phyloP scores from a whole-genome alignment of 2,329 filamentous ascomycete species.

The Pyricularia sp. region DNA sequence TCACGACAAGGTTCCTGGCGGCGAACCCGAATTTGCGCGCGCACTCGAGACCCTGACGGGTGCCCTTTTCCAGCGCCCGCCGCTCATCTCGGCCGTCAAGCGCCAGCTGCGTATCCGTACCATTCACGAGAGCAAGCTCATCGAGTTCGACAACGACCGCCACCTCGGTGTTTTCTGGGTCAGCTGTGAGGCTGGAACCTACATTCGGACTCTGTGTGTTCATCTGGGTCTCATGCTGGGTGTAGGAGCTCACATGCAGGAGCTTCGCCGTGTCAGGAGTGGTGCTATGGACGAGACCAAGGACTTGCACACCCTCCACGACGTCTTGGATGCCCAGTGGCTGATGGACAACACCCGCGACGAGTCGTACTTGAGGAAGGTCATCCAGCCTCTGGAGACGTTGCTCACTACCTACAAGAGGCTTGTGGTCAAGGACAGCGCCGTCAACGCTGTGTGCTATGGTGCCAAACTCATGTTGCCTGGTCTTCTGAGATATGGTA shows the following conservation, averaged over 20 bases:
- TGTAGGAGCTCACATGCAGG: slow-evolving; percentile 77
- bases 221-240: slow-evolving; percentile 53
- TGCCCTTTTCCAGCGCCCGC: slow-evolving; percentile 92
- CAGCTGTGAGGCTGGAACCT: slow-evolving; percentile 95
- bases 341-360: slow-evolving; percentile 90
- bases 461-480: slow-evolving; percentile 99
- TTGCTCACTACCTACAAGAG: slow-evolving; percentile 90
- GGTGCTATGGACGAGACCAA: slow-evolving; percentile 91
- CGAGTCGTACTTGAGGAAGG: slow-evolving; percentile 79
- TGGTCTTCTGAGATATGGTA: slow-evolving; percentile 81
- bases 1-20: slow-evolving; percentile 89
- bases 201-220: slow-evolving; percentile 96
- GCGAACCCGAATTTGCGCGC: slow-evolving; percentile 82
- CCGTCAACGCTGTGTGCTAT: slow-evolving; percentile 95
- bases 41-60: slow-evolving; percentile 93
- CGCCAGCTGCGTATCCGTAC: slow-evolving; percentile 95
- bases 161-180: slow-evolving; percentile 99
- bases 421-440: slow-evolving; percentile 92
- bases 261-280: slow-evolving; percentile 82
- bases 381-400: slow-evolving; percentile 87
- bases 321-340: slow-evolving; percentile 93
- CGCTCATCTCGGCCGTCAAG: slow-evolving; percentile 97
- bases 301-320: slow-evolving; percentile 84
- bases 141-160: slow-evolving; percentile 97
- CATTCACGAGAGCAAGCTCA: slow-evolving; percentile 91